Base-by-base conservation (phyloP, 495 filamentous ascomycete species). In the Tricharina praecox region DNA sequence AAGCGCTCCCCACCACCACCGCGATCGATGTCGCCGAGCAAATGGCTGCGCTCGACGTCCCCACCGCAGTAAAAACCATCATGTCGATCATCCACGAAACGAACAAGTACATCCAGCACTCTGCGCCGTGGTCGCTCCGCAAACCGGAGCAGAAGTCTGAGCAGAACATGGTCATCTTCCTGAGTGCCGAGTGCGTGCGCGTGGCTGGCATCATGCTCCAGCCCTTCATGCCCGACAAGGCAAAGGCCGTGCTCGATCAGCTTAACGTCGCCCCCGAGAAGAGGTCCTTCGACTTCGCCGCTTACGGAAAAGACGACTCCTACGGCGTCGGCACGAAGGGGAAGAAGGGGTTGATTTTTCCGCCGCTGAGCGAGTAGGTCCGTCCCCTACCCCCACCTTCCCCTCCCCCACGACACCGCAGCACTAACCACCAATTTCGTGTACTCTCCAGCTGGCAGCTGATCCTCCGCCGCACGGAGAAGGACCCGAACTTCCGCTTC, bases 181-280 rank as follows among this genome's bases (percentile, higher is more conserved):
- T 81, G 26, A 68, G 70, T 43, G 75, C 76, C 1, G 90, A 97
- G 60, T 73, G 77, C n/a, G 60, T 95, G 34, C 78, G 90, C 18
- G 73, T 95, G 26, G 64, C 67, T 2, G 85, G 78, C 7, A 94
- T 96, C 47, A 66, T 96, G 28, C 66, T 97, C 23, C 88, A 93
- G 62, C 86, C 90, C 2, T 86, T 81, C 58, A 86, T 96, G 71
- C 90, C 90, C 2, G 68, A 63, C n/a, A 93, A 88, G 62, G 70
- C 82, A 37, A 61, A 64, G 26, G 68, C 78, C 53, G 56, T 96
- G 37, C 70, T 96, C 9, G 82, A 94, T 58, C 70, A 73, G 54
- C 66, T 97, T 3, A 77, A 81, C 8, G 85, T 96, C 15, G 64
- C 67, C n/a, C 56, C 59, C 11, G 70, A 73, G 35, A 68, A 69